phyloP scores from a whole-genome alignment of 2,329 filamentous ascomycete species.

The Esteya vermicola region DNA sequence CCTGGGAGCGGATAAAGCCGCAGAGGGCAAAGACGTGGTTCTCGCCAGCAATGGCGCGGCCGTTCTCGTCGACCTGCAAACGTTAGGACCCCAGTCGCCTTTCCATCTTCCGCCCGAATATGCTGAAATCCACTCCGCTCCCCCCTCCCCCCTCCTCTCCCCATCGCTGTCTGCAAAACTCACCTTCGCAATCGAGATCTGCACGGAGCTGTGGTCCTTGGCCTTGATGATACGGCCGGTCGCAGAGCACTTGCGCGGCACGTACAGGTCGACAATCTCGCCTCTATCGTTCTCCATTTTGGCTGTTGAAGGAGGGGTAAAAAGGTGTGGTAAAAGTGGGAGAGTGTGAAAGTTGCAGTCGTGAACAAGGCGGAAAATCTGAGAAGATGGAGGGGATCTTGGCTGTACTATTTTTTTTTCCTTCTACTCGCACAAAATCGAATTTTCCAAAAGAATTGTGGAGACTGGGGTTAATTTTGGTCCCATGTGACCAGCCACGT shows the following conservation, averaged over 20 bases:
- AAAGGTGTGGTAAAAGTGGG: constrained; percentile 1
- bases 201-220: constrained; percentile 98
- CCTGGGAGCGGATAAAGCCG: constrained; percentile 95
- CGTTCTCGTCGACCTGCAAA: constrained; percentile 76
- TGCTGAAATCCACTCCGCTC: no score
- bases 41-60: constrained; percentile 83
- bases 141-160: neutral
- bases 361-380: no score
- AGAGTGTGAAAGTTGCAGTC: neutral
- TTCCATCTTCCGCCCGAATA: no score
- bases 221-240: constrained; percentile 99
- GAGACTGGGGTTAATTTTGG: neutral
- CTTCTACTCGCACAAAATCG: constrained; percentile 8
- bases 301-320: constrained; percentile 16
- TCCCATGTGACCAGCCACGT: constrained; percentile 15
- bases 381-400: no score
- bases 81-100: neutral
- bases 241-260: constrained; percentile 96
- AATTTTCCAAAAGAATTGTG: constrained; percentile 1
- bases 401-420: no score
- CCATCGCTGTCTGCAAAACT: neutral
- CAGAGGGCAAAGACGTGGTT: constrained; percentile 95
- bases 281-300: constrained; percentile 96
- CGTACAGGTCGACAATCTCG: constrained; percentile 40
- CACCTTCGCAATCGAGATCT: constrained; percentile 83